Evolutionary conservation across 495 filamentous ascomycete species (phyloP).

Genomic region (Halenospora varia): DNA sequence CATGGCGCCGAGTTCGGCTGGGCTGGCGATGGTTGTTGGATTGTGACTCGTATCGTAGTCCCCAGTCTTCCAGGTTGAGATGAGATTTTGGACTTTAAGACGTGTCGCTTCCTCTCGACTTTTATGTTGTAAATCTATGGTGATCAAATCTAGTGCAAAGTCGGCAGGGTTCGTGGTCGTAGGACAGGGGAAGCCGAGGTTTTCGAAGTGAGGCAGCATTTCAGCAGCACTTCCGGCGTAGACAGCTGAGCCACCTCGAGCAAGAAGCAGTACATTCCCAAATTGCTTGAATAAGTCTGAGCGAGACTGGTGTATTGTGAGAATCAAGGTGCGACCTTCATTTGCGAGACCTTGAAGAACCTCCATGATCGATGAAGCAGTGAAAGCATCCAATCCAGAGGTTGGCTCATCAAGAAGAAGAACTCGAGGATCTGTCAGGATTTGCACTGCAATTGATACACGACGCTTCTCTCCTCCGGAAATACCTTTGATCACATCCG

Average conservation of each 20-base stretch:
- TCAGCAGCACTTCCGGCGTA: conserved; percentile 60
- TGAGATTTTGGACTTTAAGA: conserved; percentile 53
- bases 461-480: conserved; percentile 73
- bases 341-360: conserved; percentile 62
- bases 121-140: conserved; percentile 63
- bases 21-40: conserved; percentile 49
- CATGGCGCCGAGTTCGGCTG: conserved; percentile 65
- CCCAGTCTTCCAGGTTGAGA: conserved; percentile 45
- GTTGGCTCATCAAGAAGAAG: conserved; percentile 72
- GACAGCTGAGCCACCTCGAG: conserved; percentile 60
- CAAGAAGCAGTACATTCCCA: conserved; percentile 64
- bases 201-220: conserved; percentile 62
- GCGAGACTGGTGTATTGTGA: conserved; percentile 73
- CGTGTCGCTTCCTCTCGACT: conserved; percentile 54
- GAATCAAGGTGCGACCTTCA: conserved; percentile 69
- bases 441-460: conserved; percentile 71
- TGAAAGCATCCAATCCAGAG: conserved; percentile 72
- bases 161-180: conserved; percentile 68
- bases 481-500: conserved; percentile 68
- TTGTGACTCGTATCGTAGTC: conserved; percentile 28
- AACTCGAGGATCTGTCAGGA: conserved; percentile 67
- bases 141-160: conserved; percentile 71
- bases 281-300: conserved; percentile 69
- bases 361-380: conserved; percentile 68
- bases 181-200: conserved; percentile 58